Base-by-base conservation (phyloP, 1,284 basidiomycete genomes). In the Cystobasidiaceae sp. region DNA sequence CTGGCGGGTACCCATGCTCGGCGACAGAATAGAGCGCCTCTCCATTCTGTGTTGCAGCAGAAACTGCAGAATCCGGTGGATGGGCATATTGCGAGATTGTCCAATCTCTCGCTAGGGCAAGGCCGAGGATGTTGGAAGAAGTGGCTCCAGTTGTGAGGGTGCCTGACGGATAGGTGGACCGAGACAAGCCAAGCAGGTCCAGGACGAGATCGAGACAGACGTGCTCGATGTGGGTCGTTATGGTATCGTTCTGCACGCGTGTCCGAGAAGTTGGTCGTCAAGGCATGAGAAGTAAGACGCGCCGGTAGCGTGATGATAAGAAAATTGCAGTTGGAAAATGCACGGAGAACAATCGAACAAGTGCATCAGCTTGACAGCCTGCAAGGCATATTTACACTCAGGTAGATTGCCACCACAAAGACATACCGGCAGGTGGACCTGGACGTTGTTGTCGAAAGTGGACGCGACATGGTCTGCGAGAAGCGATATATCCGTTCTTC, bases 81-180 rank as follows among this genome's bases (percentile, higher is more conserved):
- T 52, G 21, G 41, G 4, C 21, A 37, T 17, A 34, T 2, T 52
- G 49, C 7, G 67, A 32, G 50, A 75, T 57, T 28, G 59, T 50
- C 25, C 25, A 57, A 30, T 76, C 70, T n/a, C 75, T 65, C 2
- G 68, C 75, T 43, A 71, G 67, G 19, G 67, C 75, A 2, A 82
- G 71, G 3, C 80, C 81, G 11, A 82, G 75, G 15, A 81, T 71
- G 68, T 82, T 82, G n/a, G 75, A 75, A 0, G 78, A 75, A 0
- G 81, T 82, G 1, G 81, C 81, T 5, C 81, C 81, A 0, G 80
- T 81, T 0, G 81, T 82, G 17, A 82, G 67, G 0, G 79, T 80
- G 27, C 79, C 71, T 6, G 78, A 78, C n/a, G 67, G 66, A 67
- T 78, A 82, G 1, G 30, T 54, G 0, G 71, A 67, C 3, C 72